Evolutionary conservation across 2,329 filamentous ascomycete genomes (phyloP).

Genomic region (Arthrobotrys entomopaga): DNA sequence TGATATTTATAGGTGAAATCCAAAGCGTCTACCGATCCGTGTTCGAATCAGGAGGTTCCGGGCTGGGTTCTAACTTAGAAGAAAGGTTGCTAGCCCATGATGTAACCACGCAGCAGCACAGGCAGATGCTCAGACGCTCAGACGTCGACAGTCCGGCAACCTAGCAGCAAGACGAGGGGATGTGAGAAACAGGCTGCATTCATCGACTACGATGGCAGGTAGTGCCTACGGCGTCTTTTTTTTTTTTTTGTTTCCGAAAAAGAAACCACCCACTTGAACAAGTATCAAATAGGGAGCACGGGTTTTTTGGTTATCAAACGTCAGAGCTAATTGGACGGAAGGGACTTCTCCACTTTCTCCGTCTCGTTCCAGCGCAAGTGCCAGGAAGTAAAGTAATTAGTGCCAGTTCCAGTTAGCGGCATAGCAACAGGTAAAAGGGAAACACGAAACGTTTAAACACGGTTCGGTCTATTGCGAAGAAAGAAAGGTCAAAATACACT

Average conservation of each 20-base stretch:
- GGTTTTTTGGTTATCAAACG: too few relatives aligned
- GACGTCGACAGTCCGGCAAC: not conserved
- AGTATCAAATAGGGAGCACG: too few relatives aligned
- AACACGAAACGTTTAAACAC: not conserved
- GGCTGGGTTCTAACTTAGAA: not conserved
- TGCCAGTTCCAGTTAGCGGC: not conserved
- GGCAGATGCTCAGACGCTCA: not conserved
- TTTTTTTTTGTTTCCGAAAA: not conserved
- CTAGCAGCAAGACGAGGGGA: too few relatives aligned
- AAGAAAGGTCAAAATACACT: conserved; percentile 9
- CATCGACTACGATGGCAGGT: conserved; percentile 22
- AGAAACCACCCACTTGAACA: too few relatives aligned
- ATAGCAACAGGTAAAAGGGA: conserved; percentile 27
- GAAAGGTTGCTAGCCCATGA: not conserved
- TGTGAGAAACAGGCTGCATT: too few relatives aligned
- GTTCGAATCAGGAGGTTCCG: not conserved
- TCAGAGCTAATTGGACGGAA: too few relatives aligned
- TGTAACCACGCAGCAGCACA: conserved; percentile 1
- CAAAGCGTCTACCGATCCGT: too few relatives aligned
- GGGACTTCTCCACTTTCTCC: too few relatives aligned
- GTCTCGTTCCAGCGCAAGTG: too few relatives aligned
- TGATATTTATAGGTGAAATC: not conserved
- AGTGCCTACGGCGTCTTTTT: conserved; percentile 33
- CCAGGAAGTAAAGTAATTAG: not conserved
- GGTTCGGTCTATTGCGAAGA: not conserved